Evolutionary conservation across 2,329 filamentous ascomycete species (phyloP), one percentile per base, ranked within the genome.

Genomic region (Ilyonectria mors-panacis): DNA sequence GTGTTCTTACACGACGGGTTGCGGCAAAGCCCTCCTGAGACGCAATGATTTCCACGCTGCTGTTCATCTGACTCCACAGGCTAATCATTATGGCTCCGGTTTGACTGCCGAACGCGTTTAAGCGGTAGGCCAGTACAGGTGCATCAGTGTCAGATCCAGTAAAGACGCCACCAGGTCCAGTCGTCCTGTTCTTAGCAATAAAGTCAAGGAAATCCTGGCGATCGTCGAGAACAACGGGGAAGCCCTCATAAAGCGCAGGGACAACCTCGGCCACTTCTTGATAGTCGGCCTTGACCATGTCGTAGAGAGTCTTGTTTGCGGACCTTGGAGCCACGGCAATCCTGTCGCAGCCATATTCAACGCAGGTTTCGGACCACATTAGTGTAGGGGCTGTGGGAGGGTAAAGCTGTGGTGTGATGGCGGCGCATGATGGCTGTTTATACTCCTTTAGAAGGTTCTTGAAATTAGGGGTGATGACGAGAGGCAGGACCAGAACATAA

Each of bases 381-480:
- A 70, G 19, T 9, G 39, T 37, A 7, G 63, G 28, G 1, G 48
- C 39, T 15, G 21, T n/a, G 44, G 54, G 53, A 2, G 59, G 59
- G 19, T 50, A 45, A 10, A 67, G 65, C 47, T 64, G 35, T 6
- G 65, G 60, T 23, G 33, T 50, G 42, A 71, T 62, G 13, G 57
- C 83, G 48, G 81, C 80, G 75, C 89, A 91, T 1, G 79, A 78
- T 0, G 77, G 81, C 1, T 83, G 82, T 7, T 79, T 73, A 71
- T 89, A 91, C 44, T 83, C 81, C 30, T 86, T 85, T 4, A 97
- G 80, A 71, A 94, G 93, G 1, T 94, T 82, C 3, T 91, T 92
- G 1, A 93, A 90, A 13, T 95, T 81, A 0, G 91, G 92, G 12
- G 92, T 91, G 2, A 93, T 91, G 64, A 92, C 85, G 61, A 97